Conservation (phyloP, 1,139 yeast genomes). For the Geotrichum restrictum region DNA sequence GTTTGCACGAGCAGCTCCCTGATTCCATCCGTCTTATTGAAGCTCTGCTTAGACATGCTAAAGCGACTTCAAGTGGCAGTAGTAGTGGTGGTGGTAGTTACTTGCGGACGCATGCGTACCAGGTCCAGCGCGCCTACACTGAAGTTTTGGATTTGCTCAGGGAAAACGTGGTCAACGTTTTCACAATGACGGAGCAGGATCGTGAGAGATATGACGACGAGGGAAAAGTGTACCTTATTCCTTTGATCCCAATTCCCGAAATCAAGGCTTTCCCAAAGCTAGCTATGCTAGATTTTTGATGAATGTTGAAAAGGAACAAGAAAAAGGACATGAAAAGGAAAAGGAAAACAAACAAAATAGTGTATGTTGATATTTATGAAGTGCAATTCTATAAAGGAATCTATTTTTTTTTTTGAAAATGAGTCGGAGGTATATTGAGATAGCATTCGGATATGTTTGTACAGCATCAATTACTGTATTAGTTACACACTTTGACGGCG, state of each 20-base stretch:
- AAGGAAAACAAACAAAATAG: too few species aligned
- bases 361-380: background rate
- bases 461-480: too few species aligned
- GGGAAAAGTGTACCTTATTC: slow-evolving; percentile 61
- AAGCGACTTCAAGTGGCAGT: background rate
- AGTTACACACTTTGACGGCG: too few species aligned
- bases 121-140: slow-evolving; percentile 65
- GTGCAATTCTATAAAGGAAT: background rate
- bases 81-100: too few species aligned
- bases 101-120: slow-evolving; percentile 76
- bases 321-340: background rate
- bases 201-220: slow-evolving; percentile 85
- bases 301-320: too few species aligned
- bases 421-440: background rate
- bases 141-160: slow-evolving; percentile 55
- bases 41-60: slow-evolving; percentile 62
- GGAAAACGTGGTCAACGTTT: slow-evolving; percentile 67
- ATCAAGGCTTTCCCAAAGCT: slow-evolving; percentile 23
- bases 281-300: slow-evolving; percentile 17
- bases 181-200: slow-evolving; percentile 67
- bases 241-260: slow-evolving; percentile 27
- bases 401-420: background rate
- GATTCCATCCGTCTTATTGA: slow-evolving; percentile 75
- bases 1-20: slow-evolving; percentile 67
- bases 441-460: too few species aligned